Base-by-base conservation (phyloP, 768 basidiomycete species). In the Pleurotus tuber-regium region DNA sequence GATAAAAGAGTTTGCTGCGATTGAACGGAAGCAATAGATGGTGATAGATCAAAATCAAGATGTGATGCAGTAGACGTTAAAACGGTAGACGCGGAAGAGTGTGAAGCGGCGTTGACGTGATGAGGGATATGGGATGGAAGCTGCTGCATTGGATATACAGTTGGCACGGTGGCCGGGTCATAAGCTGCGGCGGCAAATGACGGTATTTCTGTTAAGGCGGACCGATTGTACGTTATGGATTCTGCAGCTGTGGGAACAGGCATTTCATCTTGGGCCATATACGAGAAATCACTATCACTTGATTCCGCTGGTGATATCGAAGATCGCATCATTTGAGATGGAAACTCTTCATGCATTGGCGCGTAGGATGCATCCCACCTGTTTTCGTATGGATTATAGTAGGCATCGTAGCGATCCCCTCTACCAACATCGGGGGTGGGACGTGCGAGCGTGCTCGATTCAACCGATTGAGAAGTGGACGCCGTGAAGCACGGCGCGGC, bases 211-310 rank as follows among this genome's bases (percentile, higher is more conserved):
- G 46, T 35, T 11, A 33, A 18, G 29, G n/a, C 19, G 31, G 46
- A 33, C 18, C 23, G 46, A 25, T 18, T 19, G 31, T 31, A 48
- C 16, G 25, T 33, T 19, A 16, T 30, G 23, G 21, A 19, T 14
- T 46, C 43, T n/a, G 46, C 23, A 12, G 23, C 29, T 11, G 46
- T 11, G 46, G 46, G 31, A 23, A 31, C 19, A 11, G 18, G 16
- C 18, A 21, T n/a, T 35, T 48, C 46, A n/a, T 48, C 46, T 19
- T 19, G 30, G 29, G 46, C 46, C 31, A 30, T 48, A 19, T 35
- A 48, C n/a, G 46, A 48, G 31, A 48, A 31, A 48, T 48, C 46
- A 35, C 46, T 48, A 30, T 48, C 46, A 48, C 46, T 48, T 36
- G 46, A 48, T 48, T 48, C 46, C 29, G 46, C 46, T 23, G 46